Percentiles rank a stretch among this genome's conserved stretches.
phyloP scores from a whole-genome alignment of 345 rosid genomes.

The Lepidium sativum region DNA sequence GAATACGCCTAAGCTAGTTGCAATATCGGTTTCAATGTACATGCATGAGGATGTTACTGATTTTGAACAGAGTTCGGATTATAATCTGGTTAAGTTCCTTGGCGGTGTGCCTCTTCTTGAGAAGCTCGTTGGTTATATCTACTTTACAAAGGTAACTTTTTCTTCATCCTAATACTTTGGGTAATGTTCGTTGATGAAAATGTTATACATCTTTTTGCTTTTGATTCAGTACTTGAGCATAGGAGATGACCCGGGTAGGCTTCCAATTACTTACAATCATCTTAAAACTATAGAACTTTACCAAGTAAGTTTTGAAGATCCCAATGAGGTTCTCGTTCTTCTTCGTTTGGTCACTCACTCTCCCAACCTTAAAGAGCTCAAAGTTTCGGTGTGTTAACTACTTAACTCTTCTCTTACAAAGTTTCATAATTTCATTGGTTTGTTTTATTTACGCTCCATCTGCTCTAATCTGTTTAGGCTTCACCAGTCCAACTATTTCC shows the following conservation, averaged over 20 bases:
- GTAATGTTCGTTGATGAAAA: neutral
- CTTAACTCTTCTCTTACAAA: neutral
- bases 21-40: conserved; percentile 72
- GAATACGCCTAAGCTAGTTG: conserved; percentile 60
- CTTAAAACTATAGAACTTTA: conserved; percentile 57
- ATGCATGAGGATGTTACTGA: conserved; percentile 84
- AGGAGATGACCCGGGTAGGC: conserved; percentile 59
- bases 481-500: conserved; percentile 46
- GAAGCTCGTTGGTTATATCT: conserved; percentile 68
- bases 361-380: conserved; percentile 71
- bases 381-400: conserved; percentile 56
- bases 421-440: neutral
- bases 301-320: conserved; percentile 92
- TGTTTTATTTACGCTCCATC: too few species aligned
- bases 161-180: neutral
- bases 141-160: conserved; percentile 75
- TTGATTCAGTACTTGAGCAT: conserved; percentile 68
- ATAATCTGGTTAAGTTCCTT: conserved; percentile 74
- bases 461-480: conserved; percentile 30
- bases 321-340: conserved; percentile 64
- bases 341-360: conserved; percentile 74
- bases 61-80: conserved; percentile 69
- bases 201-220: neutral
- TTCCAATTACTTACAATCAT: conserved; percentile 50
- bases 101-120: conserved; percentile 73